These are phyloP conservation scores for Cyanodermella asteris DNA, from an alignment of 2,329 filamentous ascomycete genomes.

Conservation along the genomic window DNA sequence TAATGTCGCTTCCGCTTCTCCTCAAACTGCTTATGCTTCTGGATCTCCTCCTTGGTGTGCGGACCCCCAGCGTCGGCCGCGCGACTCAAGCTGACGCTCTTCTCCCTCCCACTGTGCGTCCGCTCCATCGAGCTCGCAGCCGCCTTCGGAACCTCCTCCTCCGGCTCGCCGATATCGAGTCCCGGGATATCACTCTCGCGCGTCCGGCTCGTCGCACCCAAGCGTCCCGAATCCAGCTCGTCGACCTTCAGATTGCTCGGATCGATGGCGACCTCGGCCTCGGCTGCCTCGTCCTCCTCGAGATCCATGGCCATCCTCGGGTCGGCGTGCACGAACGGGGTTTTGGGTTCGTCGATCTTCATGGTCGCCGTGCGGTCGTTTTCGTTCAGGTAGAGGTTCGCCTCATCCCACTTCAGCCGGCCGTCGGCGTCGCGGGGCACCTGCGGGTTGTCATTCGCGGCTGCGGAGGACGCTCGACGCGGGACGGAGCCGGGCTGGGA, in stretches of 20 bases:
- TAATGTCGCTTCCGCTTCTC: slow-evolving; percentile 88
- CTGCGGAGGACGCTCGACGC: slow-evolving; percentile 45
- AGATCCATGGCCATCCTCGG: slow-evolving; percentile 85
- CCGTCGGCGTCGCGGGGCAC: slow-evolving; percentile 24
- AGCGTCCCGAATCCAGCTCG: slow-evolving; percentile 35
- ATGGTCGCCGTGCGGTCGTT: slow-evolving; percentile 89
- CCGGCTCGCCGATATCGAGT: slow-evolving; percentile 78
- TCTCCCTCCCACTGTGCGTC: slow-evolving; percentile 17
- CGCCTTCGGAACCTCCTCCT: slow-evolving; percentile 42
- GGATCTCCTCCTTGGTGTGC: slow-evolving; percentile 39
- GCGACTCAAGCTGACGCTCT: slow-evolving; percentile 11
- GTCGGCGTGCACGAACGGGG: no score
- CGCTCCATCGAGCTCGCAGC: slow-evolving; percentile 21
- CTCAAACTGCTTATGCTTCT: slow-evolving; percentile 87
- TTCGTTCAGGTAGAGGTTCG: slow-evolving; percentile 89
- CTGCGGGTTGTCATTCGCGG: slow-evolving; percentile 18
- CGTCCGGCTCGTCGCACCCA: slow-evolving; percentile 21
- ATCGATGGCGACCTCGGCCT: slow-evolving; percentile 42
- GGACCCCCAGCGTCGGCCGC: slow-evolving; percentile 15
- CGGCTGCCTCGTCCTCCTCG: slow-evolving; percentile 70
- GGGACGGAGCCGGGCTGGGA: slow-evolving; percentile 39
- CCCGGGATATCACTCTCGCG: slow-evolving; percentile 69
- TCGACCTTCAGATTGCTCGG: slow-evolving; percentile 48
- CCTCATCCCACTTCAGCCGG: slow-evolving; percentile 94
- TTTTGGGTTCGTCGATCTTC: slow-evolving; percentile 99